Conservation (phyloP, 768 basidiomycete species). For the Trametes punicea region DNA sequence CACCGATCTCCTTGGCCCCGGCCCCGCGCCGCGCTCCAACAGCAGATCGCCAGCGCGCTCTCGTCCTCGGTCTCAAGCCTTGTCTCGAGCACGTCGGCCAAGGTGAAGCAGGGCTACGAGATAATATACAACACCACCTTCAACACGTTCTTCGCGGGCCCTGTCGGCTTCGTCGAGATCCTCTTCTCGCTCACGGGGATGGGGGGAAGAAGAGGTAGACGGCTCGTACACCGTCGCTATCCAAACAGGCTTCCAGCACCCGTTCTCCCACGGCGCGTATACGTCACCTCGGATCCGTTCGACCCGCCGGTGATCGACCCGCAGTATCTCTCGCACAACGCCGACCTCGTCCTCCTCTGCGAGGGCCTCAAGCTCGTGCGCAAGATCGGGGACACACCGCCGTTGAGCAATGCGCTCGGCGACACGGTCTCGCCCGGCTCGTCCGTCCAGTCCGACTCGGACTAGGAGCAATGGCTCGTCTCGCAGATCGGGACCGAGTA, state of each 20-base stretch:
- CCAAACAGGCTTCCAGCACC: slow-evolving; percentile 66
- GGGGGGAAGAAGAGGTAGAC: slow-evolving; percentile 32
- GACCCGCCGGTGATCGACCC: slow-evolving; percentile 63
- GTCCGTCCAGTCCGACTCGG: slow-evolving; percentile 47
- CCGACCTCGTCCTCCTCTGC: slow-evolving; percentile 48
- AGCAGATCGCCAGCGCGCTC: slow-evolving; percentile 33
- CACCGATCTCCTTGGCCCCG: slow-evolving; percentile 43
- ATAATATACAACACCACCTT: slow-evolving; percentile 48
- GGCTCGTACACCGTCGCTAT: slow-evolving; percentile 45
- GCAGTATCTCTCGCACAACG: slow-evolving; percentile 55
- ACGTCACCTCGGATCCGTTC: slow-evolving; percentile 60
- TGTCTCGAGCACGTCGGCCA: slow-evolving; percentile 42
- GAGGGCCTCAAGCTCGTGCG: slow-evolving; percentile 65
- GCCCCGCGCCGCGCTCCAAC: slow-evolving; percentile 32
- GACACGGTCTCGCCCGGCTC: slow-evolving; percentile 49
- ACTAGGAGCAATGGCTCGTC: slow-evolving; percentile 53
- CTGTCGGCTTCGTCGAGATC: slow-evolving; percentile 56
- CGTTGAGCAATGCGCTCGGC: slow-evolving; percentile 44
- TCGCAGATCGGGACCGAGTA: slow-evolving; percentile 47
- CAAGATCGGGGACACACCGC: slow-evolving; percentile 47
- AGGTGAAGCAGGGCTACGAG: slow-evolving; percentile 52
- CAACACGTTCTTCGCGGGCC: slow-evolving; percentile 37
- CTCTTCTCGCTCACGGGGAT: slow-evolving; percentile 45
- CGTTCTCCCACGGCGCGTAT: slow-evolving; percentile 59
- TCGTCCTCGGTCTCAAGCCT: slow-evolving; percentile 33